Evolutionary conservation across 1,284 basidiomycete species (phyloP).

Genomic region (Dichomitus squalens): DNA sequence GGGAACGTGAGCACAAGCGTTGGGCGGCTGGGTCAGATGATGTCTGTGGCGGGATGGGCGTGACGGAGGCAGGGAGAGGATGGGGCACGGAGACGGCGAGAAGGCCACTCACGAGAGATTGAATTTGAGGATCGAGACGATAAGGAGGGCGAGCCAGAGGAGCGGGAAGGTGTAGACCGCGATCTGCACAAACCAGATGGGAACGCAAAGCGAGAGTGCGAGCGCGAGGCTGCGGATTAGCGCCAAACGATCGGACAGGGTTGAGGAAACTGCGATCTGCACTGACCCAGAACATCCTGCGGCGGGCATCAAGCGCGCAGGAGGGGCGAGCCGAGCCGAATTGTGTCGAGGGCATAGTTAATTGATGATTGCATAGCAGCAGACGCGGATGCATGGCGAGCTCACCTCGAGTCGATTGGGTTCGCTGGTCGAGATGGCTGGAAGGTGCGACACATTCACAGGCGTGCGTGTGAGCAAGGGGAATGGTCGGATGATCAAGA

Average conservation of each 20-base stretch:
- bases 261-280: neutral
- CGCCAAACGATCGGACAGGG: neutral
- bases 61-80: neutral
- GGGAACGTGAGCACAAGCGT: neutral
- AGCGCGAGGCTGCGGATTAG: conserved; percentile 5
- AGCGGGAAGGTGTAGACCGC: conserved; percentile 90
- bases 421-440: conserved; percentile 91
- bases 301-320: neutral
- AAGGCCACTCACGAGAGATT: conserved; percentile 69
- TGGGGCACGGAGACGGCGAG: neutral
- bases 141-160: conserved; percentile 83
- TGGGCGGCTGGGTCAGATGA: conserved; percentile 6
- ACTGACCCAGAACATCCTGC: conserved; percentile 89
- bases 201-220: neutral
- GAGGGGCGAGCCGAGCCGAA: neutral
- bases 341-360: conserved; percentile 8
- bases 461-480: neutral
- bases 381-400: conserved; percentile 15
- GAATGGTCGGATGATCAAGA: conserved; percentile 2
- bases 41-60: neutral
- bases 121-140: conserved; percentile 88
- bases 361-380: neutral
- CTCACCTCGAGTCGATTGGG: conserved; percentile 85
- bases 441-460: conserved; percentile 1
- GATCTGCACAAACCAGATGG: conserved; percentile 48